A percentile compares a stretch with the other conserved stretches of the same genome.
Conservation (phyloP, 441 rosid genomes). For the Euphorbia celastroides region DNA sequence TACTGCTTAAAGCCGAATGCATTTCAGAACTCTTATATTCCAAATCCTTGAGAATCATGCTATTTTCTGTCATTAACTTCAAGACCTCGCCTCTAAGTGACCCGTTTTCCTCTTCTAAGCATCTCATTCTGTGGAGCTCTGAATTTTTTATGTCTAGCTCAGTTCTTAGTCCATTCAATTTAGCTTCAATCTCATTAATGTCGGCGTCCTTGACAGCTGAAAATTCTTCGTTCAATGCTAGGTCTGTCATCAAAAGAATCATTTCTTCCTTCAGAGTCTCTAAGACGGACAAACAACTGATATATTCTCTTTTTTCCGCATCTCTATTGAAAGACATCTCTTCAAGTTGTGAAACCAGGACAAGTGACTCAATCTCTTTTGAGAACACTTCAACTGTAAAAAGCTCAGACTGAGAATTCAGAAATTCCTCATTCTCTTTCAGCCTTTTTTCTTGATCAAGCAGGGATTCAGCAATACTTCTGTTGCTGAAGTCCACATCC, state of each 20-base stretch:
- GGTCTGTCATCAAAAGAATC: conserved; percentile 42
- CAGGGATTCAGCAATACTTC: conserved; percentile 45
- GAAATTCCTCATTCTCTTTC: conserved; percentile 43
- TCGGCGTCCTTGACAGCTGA: conserved; percentile 37
- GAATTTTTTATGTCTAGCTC: conserved; percentile 32
- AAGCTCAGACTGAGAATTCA: conserved; percentile 56
- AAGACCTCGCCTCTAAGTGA: conserved; percentile 32
- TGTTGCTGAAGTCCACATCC: conserved; percentile 65
- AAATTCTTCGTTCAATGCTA: conserved; percentile 47
- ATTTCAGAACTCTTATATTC: conserved; percentile 43
- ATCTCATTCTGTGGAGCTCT: conserved; percentile 27
- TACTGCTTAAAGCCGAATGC: conserved; percentile 30
- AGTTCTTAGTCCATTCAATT: conserved; percentile 23
- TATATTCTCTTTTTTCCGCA: conserved; percentile 31
- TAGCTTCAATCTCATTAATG: conserved; percentile 24
- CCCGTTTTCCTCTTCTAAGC: conserved; percentile 33
- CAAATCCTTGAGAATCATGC: conserved; percentile 42
- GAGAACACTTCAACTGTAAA: conserved; percentile 41
- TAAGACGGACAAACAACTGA: conserved; percentile 29
- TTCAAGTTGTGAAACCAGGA: conserved; percentile 46
- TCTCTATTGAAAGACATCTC: conserved; percentile 40
- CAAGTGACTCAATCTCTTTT: conserved; percentile 70
- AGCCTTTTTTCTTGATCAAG: conserved; percentile 53
- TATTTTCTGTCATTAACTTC: conserved; percentile 42
- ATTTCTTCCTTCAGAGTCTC: conserved; percentile 51